Conservation (phyloP, 164 flowering plant genomes). For the Hamamelis virginiana region DNA sequence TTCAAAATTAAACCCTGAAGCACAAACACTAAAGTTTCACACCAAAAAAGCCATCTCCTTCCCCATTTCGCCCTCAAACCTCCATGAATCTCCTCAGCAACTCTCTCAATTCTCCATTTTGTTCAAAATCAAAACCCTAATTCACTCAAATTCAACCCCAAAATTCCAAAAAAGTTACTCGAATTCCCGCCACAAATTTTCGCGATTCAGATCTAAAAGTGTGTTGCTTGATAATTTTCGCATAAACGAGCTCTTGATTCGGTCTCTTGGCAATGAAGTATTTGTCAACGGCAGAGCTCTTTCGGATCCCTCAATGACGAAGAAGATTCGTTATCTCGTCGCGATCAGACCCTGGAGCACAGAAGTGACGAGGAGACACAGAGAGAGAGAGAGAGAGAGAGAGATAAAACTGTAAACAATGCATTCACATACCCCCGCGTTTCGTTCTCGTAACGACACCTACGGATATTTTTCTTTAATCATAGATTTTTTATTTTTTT, state of each 20-base stretch:
- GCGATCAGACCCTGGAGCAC: slow-evolving; percentile 1
- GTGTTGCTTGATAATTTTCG: too few relatives aligned
- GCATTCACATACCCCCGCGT: background rate
- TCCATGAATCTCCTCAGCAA: too few relatives aligned
- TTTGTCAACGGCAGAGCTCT: background rate
- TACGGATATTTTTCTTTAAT: too few relatives aligned
- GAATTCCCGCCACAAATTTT: slow-evolving; percentile 4
- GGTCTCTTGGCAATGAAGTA: background rate
- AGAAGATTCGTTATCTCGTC: slow-evolving; percentile 1
- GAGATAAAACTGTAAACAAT: background rate
- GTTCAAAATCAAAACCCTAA: background rate
- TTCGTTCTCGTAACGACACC: background rate
- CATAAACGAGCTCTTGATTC: background rate
- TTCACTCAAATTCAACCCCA: background rate
- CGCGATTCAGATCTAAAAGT: background rate
- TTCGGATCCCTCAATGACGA: background rate
- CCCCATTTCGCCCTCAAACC: too few relatives aligned
- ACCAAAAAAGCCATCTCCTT: too few relatives aligned
- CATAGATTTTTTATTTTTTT: too few relatives aligned
- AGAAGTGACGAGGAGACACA: background rate
- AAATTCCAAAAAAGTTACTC: too few relatives aligned
- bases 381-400: background rate
- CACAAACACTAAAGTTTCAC: too few relatives aligned
- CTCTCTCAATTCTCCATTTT: too few relatives aligned
- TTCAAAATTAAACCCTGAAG: too few relatives aligned